Evolutionary conservation across 306 rosid genomes (phyloP).

Genomic region (Bauhinia variegata): DNA sequence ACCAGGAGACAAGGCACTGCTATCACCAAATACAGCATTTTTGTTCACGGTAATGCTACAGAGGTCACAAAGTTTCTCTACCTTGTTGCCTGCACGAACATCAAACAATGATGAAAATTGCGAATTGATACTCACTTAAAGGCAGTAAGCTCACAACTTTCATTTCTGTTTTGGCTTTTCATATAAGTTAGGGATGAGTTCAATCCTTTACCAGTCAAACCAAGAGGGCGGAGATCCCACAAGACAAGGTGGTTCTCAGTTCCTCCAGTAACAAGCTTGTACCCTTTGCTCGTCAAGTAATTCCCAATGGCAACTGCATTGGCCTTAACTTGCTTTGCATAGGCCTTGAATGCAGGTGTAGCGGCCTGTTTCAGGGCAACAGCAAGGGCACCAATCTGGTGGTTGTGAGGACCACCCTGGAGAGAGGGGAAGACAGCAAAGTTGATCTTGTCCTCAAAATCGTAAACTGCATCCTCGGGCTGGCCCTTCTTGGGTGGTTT

Average conservation of each 20-base stretch:
- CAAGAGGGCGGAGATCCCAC: constrained; percentile 98
- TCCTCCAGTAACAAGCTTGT: constrained; percentile 93
- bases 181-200: background rate
- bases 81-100: constrained; percentile 81
- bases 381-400: constrained; percentile 97
- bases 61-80: constrained; percentile 93
- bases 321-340: constrained; percentile 95
- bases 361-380: constrained; percentile 85
- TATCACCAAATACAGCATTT: constrained; percentile 94
- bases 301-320: constrained; percentile 89
- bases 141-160: constrained; percentile 1
- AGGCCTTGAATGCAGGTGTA: constrained; percentile 77
- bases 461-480: constrained; percentile 82
- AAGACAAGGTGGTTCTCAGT: constrained; percentile 95
- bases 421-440: constrained; percentile 93
- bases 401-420: constrained; percentile 98
- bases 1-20: constrained; percentile 99
- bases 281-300: constrained; percentile 76
- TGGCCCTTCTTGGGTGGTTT: constrained; percentile 96
- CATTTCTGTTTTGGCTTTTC: background rate
- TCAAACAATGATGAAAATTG: constrained; percentile 9
- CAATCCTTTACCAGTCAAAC: constrained; percentile 75
- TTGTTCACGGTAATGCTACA: constrained; percentile 90
- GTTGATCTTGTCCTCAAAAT: constrained; percentile 91
- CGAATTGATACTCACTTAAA: constrained; percentile 14